Percentiles rank a stretch among this genome's conserved stretches.
phyloP scores from a whole-genome alignment of 208 protist genomes.

The Leishmania guyanensis region DNA sequence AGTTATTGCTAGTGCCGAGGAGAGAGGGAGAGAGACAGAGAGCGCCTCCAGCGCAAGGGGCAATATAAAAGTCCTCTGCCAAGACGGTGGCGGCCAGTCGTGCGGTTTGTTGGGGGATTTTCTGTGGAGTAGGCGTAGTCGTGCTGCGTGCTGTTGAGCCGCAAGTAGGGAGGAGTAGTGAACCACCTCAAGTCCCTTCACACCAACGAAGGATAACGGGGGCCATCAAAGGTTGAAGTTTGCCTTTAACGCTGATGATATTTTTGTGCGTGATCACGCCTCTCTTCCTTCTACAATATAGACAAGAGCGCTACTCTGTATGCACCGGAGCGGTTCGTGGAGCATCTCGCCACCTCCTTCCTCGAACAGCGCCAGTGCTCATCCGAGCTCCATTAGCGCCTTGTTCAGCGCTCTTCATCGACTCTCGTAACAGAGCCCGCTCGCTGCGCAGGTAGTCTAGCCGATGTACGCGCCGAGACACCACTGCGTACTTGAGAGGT shows the following conservation, averaged over 20 bases:
- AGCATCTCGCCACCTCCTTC: neutral
- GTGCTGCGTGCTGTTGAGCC: neutral
- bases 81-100: neutral
- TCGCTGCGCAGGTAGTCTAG: slow-evolving; percentile 48
- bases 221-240: neutral
- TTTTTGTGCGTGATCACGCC: no score
- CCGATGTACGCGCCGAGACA: slow-evolving; percentile 40
- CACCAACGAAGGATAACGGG: neutral
- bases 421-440: slow-evolving; percentile 15
- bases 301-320: neutral
- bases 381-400: neutral
- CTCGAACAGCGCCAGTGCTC: neutral
- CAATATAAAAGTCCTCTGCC: neutral
- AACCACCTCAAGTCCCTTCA: neutral
- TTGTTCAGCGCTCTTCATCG: slow-evolving; percentile 5
- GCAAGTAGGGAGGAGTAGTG: neutral
- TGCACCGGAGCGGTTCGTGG: slow-evolving; percentile 6
- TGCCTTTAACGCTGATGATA: neutral
- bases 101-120: neutral
- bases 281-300: neutral
- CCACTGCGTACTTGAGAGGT: slow-evolving; percentile 8
- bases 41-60: neutral
- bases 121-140: neutral
- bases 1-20: neutral
- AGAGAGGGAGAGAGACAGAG: neutral